Conservation (phyloP, 176 grass and related monocot species). For the Carex myosuroides region DNA sequence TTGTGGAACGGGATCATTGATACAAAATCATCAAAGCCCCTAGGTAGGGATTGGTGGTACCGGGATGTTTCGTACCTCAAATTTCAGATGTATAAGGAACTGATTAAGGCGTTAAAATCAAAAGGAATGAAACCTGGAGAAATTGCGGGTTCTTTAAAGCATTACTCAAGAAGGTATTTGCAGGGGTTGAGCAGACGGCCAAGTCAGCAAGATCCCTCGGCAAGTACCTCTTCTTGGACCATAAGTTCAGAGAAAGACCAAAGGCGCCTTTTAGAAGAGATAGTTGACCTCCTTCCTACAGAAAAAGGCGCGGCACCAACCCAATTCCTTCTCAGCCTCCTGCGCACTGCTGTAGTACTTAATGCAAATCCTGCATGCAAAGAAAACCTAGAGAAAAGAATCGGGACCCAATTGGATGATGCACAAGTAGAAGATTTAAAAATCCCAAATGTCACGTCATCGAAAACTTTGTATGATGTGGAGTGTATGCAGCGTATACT, state of each 20-base stretch:
- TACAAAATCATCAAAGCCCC: slow-evolving; percentile 29
- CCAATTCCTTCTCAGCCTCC: slow-evolving; percentile 48
- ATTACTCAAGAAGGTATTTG: slow-evolving; percentile 60
- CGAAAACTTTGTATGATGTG: slow-evolving; percentile 71
- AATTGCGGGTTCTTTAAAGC: slow-evolving; percentile 57
- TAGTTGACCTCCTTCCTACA: slow-evolving; percentile 48
- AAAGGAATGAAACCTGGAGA: slow-evolving; percentile 51
- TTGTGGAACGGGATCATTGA: slow-evolving; percentile 54
- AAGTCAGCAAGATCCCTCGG: background rate
- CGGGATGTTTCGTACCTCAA: slow-evolving; percentile 44
- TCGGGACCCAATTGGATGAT: slow-evolving; percentile 55
- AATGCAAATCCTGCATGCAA: slow-evolving; percentile 49
- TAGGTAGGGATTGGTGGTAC: slow-evolving; percentile 68
- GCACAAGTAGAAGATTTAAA: slow-evolving; percentile 59
- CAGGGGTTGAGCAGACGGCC: slow-evolving; percentile 37
- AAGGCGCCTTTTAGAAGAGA: slow-evolving; percentile 50
- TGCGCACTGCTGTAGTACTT: slow-evolving; percentile 53
- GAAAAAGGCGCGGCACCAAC: slow-evolving; percentile 49
- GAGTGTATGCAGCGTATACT: slow-evolving; percentile 78
- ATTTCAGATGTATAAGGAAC: slow-evolving; percentile 60
- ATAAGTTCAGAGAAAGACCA: slow-evolving; percentile 49
- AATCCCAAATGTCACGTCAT: slow-evolving; percentile 40
- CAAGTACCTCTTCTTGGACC: slow-evolving; percentile 9
- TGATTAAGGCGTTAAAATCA: slow-evolving; percentile 47
- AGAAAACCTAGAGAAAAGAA: slow-evolving; percentile 51